Percentiles rank a stretch among this genome's conserved stretches.
Conservation (phyloP, 805 yeast species). For the Alloascoidea hylecoeti region DNA sequence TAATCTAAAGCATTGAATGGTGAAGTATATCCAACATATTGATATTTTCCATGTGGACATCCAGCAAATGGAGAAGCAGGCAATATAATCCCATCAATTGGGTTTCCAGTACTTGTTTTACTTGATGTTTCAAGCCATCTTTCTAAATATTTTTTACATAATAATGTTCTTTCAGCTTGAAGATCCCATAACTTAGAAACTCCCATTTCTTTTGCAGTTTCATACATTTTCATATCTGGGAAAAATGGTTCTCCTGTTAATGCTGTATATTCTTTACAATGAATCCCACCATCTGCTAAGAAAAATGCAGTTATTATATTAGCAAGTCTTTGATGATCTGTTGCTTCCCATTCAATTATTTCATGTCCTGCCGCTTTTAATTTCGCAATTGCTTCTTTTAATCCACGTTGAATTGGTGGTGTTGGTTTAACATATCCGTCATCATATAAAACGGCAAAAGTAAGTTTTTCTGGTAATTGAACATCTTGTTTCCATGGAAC, state of each 20-base stretch:
- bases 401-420: constrained; percentile 38
- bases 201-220: constrained; percentile 18
- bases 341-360: constrained; percentile 33
- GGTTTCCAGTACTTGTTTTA: constrained; percentile 21
- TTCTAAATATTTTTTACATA: constrained; percentile 25
- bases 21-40: constrained; percentile 26
- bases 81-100: constrained; percentile 32
- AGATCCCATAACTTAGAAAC: constrained; percentile 28
- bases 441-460: constrained; percentile 29
- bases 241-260: constrained; percentile 29
- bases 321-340: constrained; percentile 20
- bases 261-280: constrained; percentile 18
- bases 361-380: constrained; percentile 43
- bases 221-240: constrained; percentile 26
- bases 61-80: constrained; percentile 35
- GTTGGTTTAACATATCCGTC: constrained; percentile 34
- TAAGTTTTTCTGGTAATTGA: constrained; percentile 17
- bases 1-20: constrained; percentile 26
- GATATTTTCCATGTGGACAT: constrained; percentile 19
- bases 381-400: constrained; percentile 37
- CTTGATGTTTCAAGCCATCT: constrained; percentile 24
- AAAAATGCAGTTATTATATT: constrained; percentile 22
- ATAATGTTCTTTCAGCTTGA: constrained; percentile 18
- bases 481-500: constrained; percentile 30
- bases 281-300: constrained; percentile 30